Conservation (phyloP, 2,329 filamentous ascomycete genomes). For the Epichloe sp. region DNA sequence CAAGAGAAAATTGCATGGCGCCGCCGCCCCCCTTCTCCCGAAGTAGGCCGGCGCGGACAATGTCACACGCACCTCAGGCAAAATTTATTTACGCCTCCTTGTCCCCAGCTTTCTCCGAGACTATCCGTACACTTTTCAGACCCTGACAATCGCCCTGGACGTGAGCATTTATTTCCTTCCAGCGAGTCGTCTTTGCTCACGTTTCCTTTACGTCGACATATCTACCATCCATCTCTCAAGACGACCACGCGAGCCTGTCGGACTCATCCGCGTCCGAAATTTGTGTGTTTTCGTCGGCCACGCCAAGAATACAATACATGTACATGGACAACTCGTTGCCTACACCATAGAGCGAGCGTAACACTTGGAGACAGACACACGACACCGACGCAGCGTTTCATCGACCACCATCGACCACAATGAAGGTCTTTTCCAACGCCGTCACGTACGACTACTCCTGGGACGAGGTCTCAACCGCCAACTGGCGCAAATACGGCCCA, state of each 20-base stretch:
- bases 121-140: background rate
- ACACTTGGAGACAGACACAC: no score
- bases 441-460: conserved; percentile 96
- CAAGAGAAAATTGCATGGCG: background rate
- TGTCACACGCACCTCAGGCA: conserved; percentile 2
- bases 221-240: no score
- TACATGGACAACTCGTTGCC: no score
- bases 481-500: conserved; percentile 97
- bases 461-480: conserved; percentile 93
- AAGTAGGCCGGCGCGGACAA: background rate
- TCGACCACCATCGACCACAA: conserved; percentile 24
- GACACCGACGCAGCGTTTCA: background rate
- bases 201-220: no score
- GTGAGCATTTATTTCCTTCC: no score
- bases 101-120: background rate
- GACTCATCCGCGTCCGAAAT: no score
- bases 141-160: no score
- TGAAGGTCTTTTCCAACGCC: conserved; percentile 91
- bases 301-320: no score
- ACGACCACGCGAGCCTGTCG: no score
- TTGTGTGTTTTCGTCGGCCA: no score
- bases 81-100: conserved; percentile 5
- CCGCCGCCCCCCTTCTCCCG: background rate
- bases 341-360: no score
- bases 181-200: no score